A percentile compares a stretch with the other conserved stretches of the same genome.
Conservation (phyloP, 2,329 filamentous ascomycete species). For the Parafenestella ontariensis region DNA sequence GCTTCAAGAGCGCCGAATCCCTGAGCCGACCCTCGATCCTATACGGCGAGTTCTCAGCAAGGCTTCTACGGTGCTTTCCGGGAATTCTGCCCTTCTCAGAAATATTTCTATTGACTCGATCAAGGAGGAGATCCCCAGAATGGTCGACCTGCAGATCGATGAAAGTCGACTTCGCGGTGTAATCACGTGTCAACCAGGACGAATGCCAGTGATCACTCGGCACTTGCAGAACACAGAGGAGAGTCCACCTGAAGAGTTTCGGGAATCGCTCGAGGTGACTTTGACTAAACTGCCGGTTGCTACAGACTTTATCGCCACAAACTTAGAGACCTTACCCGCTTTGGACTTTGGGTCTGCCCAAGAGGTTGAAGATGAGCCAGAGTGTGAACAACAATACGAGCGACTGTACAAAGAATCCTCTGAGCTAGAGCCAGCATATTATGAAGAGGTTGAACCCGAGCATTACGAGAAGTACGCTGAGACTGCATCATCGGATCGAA, state of each 20-base stretch:
- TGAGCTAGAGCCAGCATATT: neutral
- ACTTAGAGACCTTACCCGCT: slow-evolving; percentile 4
- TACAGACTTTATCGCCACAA: slow-evolving; percentile 20
- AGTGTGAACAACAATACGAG: slow-evolving; percentile 5
- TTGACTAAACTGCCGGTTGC: slow-evolving; percentile 24
- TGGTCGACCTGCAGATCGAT: too few species aligned
- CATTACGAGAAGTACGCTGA: slow-evolving; percentile 3
- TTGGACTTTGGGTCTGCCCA: neutral
- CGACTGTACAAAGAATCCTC: neutral
- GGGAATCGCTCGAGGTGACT: slow-evolving; percentile 26
- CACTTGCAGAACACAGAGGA: slow-evolving; percentile 13
- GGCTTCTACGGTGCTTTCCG: too few species aligned
- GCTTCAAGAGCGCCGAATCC: slow-evolving; percentile 13
- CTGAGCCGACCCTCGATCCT: slow-evolving; percentile 8
- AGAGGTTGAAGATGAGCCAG: neutral
- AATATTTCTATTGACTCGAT: too few species aligned
- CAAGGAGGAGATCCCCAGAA: too few species aligned
- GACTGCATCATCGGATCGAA: slow-evolving; percentile 8
- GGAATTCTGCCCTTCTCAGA: too few species aligned
- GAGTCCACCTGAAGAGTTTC: slow-evolving; percentile 19
- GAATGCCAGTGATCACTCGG: slow-evolving; percentile 15
- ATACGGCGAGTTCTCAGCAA: slow-evolving; percentile 17
- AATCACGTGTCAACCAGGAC: slow-evolving; percentile 15
- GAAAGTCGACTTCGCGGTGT: too few species aligned
- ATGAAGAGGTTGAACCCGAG: slow-evolving; percentile 1